These are phyloP conservation scores for Ephemerocybe angulata DNA, from an alignment of 768 basidiomycete species.

Conservation along the genomic window DNA sequence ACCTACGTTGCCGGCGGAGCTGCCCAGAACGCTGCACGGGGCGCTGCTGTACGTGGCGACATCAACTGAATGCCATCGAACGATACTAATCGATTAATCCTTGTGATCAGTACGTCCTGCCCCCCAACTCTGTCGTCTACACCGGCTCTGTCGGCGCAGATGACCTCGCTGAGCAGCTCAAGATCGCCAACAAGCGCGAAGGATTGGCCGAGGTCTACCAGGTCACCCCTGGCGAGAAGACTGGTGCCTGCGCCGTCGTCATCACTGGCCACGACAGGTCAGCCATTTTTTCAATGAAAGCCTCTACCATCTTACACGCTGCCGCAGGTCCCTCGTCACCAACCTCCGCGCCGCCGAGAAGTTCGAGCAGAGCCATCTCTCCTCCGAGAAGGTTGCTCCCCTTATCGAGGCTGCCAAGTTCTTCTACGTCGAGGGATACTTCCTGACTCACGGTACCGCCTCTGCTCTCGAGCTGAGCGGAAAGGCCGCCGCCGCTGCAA, in stretches of 20 bases:
- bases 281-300: conserved; percentile 12
- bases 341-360: conserved; percentile 87
- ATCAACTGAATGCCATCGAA: neutral
- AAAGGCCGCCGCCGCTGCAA: conserved; percentile 69
- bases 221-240: conserved; percentile 82
- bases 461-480: conserved; percentile 70
- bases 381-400: conserved; percentile 68
- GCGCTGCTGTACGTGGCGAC: conserved; percentile 73
- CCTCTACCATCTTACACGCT: neutral
- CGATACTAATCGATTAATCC: neutral
- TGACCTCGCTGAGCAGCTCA: conserved; percentile 84
- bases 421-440: conserved; percentile 96
- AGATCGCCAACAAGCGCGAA: conserved; percentile 87
- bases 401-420: conserved; percentile 76
- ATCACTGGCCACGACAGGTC: conserved; percentile 92
- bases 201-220: conserved; percentile 86
- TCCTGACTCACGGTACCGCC: conserved; percentile 88
- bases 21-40: conserved; percentile 93
- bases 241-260: conserved; percentile 95
- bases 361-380: conserved; percentile 79
- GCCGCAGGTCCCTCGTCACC: conserved; percentile 81
- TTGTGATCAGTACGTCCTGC: conserved; percentile 78
- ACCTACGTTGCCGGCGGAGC: conserved; percentile 97
- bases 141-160: conserved; percentile 94
- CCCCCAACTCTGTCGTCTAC: conserved; percentile 85